A percentile compares a stretch with the other conserved stretches of the same genome.
Conservation (phyloP, 345 rosid genomes). For the Citropsis articulata region DNA sequence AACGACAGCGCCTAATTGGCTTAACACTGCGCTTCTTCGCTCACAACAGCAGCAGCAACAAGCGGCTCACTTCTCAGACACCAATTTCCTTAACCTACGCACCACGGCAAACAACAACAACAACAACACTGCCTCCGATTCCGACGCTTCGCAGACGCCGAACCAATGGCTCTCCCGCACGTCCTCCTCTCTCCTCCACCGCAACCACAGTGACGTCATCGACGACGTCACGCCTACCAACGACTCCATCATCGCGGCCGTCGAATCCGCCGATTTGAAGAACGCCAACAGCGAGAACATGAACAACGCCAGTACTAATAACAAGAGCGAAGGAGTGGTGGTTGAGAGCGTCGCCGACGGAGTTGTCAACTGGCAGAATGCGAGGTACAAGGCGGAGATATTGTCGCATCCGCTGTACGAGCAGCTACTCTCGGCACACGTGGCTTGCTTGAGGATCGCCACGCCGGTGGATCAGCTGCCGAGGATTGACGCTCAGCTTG, state of each 20-base stretch:
- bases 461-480: constrained; percentile 97
- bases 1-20: constrained; percentile 71
- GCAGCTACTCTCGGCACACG: constrained; percentile 90
- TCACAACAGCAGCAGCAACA: constrained; percentile 35
- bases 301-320: constrained; percentile 24
- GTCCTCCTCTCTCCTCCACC: constrained; percentile 48
- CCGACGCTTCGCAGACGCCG: constrained; percentile 37
- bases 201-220: constrained; percentile 52
- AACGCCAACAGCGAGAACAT: constrained; percentile 26
- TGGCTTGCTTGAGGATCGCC: constrained; percentile 81
- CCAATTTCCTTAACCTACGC: constrained; percentile 81
- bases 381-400: constrained; percentile 82
- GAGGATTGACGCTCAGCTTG: constrained; percentile 93
- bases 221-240: constrained; percentile 45
- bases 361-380: constrained; percentile 78
- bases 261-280: constrained; percentile 46
- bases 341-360: constrained; percentile 48
- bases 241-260: constrained; percentile 49
- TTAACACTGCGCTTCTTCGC: constrained; percentile 82
- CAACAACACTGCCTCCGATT: constrained; percentile 37
- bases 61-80: constrained; percentile 39
- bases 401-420: constrained; percentile 86
- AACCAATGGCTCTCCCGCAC: constrained; percentile 82
- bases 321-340: constrained; percentile 40
- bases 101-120: constrained; percentile 29